phyloP scores from a whole-genome alignment of 1,284 basidiomycete species.

The Rhodotorula sp. region DNA sequence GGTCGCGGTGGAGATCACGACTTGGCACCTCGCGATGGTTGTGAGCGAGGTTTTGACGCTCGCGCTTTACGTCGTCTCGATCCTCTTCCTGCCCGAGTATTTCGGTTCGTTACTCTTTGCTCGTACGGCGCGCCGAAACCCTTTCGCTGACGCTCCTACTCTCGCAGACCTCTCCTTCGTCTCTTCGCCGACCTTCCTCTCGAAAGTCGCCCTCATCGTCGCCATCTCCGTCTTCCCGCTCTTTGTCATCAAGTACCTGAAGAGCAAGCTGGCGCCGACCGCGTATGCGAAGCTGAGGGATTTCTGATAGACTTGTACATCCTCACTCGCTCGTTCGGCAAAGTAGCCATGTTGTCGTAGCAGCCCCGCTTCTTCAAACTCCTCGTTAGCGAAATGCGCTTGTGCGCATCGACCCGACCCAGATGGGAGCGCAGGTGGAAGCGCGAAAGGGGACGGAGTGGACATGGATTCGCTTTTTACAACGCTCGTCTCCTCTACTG shows the following conservation, averaged over 20 bases:
- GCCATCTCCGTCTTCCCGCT: constrained; percentile 85
- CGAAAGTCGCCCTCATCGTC: constrained; percentile 94
- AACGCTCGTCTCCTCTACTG: neutral
- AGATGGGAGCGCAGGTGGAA: neutral
- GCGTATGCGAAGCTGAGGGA: constrained; percentile 80
- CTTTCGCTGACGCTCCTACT: neutral
- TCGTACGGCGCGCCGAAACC: neutral
- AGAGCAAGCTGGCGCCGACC: constrained; percentile 83
- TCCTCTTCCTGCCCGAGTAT: constrained; percentile 91
- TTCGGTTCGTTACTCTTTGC: constrained; percentile 67
- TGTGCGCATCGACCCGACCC: too few relatives aligned
- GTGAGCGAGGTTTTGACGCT: constrained; percentile 86
- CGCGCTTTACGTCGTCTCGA: constrained; percentile 83
- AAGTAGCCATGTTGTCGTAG: neutral
- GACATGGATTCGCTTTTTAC: neutral
- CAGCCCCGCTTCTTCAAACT: neutral
- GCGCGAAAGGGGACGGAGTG: too few relatives aligned
- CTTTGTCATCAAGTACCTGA: constrained; percentile 84
- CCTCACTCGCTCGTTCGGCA: neutral
- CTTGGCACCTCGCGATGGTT: constrained; percentile 96
- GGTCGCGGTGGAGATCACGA: constrained; percentile 56
- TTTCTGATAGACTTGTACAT: constrained; percentile 3
- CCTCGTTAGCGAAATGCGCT: neutral
- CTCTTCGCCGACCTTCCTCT: constrained; percentile 78
- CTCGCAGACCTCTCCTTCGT: constrained; percentile 84